Evolutionary conservation across 2,329 filamentous ascomycete species (phyloP), one percentile per base, ranked within the genome.

Genomic region (Diaporthe velutina): DNA sequence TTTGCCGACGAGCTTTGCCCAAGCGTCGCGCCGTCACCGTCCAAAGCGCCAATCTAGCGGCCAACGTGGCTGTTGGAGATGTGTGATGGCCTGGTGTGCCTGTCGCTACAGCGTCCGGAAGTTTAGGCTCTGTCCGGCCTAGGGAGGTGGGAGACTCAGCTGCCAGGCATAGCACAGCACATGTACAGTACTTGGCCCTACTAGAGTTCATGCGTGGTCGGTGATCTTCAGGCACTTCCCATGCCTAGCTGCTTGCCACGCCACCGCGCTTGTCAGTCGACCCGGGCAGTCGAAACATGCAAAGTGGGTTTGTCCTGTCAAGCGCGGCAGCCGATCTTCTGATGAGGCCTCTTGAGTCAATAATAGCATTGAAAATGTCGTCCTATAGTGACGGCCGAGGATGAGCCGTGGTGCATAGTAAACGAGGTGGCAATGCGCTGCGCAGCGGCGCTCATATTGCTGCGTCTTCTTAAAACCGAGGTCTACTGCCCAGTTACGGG

Each of bases 141-240:
- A 38, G 68, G 68, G 38, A 35, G 2, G n/a, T 30, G 55, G 42
- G 70, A 71, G 30, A 48, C 42, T 28, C 45, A 54, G 55, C 58
- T 42, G 19, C 30, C 61, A 52, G 45, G 5, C 30, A 38, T 12
- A 9, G 42, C 61, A 67, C 64, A 67, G 64, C 30, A 40, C 22
- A 52, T 38, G 64, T 28, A 35, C 42, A 66, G 42, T 35, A 68
- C 50, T 38, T 67, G 71, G 60, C 38, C 42, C 35, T 58, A 38
- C 67, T 35, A 61, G 58, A 57, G 50, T 74, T 72, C 68, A 74
- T 74, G 64, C 71, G 64, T 61, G 58, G 71, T 38, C 57, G 52
- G 45, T 71, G 74, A 75, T 75, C 74, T 75, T 75, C 71, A 75
- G 71, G 74, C 74, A 75, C 74, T 48, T 54, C 74, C 71, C 74